Percentiles rank a stretch among this genome's conserved stretches.
Evolutionary conservation across 768 basidiomycete genomes (phyloP).

Genomic region (Bullera alba): DNA sequence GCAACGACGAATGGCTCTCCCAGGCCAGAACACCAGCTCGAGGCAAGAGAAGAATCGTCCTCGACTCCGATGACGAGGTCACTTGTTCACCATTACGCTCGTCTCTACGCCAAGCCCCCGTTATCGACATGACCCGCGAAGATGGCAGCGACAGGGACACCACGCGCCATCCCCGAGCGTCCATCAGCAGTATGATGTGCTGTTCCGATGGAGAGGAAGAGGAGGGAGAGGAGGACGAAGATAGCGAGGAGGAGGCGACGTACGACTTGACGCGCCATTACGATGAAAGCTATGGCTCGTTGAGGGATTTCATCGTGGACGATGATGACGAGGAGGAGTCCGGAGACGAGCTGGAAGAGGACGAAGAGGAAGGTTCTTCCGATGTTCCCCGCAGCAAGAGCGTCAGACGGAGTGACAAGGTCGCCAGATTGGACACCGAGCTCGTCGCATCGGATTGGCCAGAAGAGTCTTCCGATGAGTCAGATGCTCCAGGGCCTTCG

Average conservation of each 20-base stretch:
- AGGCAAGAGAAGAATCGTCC: not conserved
- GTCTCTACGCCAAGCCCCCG: not conserved
- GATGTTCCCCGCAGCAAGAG: too few relatives aligned
- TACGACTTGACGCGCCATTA: constrained; percentile 10
- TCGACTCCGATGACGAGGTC: not conserved
- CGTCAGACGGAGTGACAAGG: too few relatives aligned
- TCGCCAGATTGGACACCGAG: too few relatives aligned
- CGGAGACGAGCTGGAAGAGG: constrained; percentile 1
- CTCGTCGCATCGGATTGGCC: constrained; percentile 10
- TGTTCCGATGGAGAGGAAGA: not conserved
- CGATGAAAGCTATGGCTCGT: constrained; percentile 23
- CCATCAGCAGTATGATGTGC: not conserved
- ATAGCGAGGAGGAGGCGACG: constrained; percentile 5
- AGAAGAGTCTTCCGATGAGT: not conserved
- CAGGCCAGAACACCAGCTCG: not conserved
- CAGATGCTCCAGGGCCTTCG: not conserved
- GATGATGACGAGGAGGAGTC: constrained; percentile 17
- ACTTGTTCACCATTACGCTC: not conserved
- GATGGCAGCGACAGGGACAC: not conserved
- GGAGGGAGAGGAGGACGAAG: constrained; percentile 7
- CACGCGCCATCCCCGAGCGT: not conserved
- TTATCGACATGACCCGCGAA: not conserved
- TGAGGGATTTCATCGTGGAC: constrained; percentile 40
- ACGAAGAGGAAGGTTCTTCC: not conserved
- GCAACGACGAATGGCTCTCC: not conserved